Evolutionary conservation across 2,329 filamentous ascomycete genomes (phyloP), one percentile per base, ranked within the genome.

Genomic region (Aplosporella prunicola): DNA sequence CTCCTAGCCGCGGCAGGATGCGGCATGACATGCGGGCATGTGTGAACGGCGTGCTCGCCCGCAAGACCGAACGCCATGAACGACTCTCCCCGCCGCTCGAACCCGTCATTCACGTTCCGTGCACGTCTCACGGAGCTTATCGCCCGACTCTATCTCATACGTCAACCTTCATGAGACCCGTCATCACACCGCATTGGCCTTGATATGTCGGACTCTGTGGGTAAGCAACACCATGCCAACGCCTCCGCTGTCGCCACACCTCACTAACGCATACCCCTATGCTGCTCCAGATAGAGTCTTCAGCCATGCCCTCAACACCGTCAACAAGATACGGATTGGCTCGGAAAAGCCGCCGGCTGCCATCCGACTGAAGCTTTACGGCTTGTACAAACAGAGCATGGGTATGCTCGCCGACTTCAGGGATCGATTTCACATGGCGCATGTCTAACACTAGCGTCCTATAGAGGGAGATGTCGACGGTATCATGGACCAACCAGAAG

Each of bases 321-420:
- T 98, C 53, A 95, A 95, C 64, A 93, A 93, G 64, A 93, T 98
- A 51, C 89, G 91, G 56, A 94, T 88, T 13, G 89, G 91, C 45
- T 86, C 86, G 35, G 78, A 85, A 45, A 82, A 91, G 45, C 91
- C 91, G 30, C 91, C 91, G 32, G 76, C 87, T 2, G 69, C 74
- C 43, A 88, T 93, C 55, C 81, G 91, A 41, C 71, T 98, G 50
- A 82, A 83, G 41, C 81, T 98, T 44, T 98, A 98, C 80, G 91
- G 91, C 46, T 73, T 98, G 48, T 98, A 98, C 68, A 98, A 98
- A 60, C 91, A 98, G 63, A 87, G 87, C 45, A 96, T 96, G 91
- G 74, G 71, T 74, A 62, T 45, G 59, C 51, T 27, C 13, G 16
- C 20, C 38, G 10, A 23, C 25, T 11, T 14, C 4, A n/a, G 26